Evolutionary conservation across 164 flowering plant genomes (phyloP).

Genomic region (Vitis riparia): DNA sequence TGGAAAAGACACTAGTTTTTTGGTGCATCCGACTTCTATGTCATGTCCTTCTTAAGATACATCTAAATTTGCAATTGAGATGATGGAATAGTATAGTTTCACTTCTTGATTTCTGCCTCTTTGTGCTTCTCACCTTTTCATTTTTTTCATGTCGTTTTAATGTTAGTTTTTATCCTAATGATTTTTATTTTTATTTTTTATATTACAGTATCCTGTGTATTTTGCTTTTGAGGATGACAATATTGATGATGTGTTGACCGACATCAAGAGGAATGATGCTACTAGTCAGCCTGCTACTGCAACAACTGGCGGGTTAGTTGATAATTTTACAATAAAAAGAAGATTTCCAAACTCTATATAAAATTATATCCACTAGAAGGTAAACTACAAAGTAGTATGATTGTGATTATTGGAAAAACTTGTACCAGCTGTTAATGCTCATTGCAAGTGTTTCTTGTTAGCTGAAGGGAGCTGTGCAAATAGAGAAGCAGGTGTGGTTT

Average conservation of each 20-base stretch:
- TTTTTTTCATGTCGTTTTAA: neutral
- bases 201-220: constrained; percentile 91
- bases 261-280: constrained; percentile 79
- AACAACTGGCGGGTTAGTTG: constrained; percentile 95
- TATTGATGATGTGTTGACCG: constrained; percentile 71
- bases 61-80: neutral
- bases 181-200: neutral
- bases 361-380: no score
- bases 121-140: neutral
- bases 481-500: no score
- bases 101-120: neutral
- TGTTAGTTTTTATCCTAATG: neutral
- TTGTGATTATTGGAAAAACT: no score
- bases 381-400: no score
- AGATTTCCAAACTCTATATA: no score
- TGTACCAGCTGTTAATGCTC: no score
- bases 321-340: neutral
- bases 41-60: neutral
- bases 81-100: neutral
- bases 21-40: neutral
- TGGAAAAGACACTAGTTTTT: neutral
- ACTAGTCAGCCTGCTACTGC: constrained; percentile 94
- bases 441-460: no score
- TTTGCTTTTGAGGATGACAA: constrained; percentile 89
- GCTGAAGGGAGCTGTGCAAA: no score